Evolutionary conservation across 2,329 filamentous ascomycete species (phyloP).

Genomic region (Fusarium haematococcum): DNA sequence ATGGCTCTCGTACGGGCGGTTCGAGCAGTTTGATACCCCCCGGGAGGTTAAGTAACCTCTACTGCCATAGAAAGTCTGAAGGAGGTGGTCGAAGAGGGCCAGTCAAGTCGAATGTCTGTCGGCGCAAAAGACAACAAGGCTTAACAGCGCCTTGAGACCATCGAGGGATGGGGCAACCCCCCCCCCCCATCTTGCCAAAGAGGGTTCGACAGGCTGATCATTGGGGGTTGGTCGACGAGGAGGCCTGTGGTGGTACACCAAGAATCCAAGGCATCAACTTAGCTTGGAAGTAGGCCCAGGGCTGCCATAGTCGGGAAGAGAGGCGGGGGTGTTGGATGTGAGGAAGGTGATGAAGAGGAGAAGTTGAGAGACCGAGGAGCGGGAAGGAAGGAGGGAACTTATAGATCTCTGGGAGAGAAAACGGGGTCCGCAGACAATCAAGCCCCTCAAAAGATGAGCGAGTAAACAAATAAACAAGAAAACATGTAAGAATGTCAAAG

Average conservation of each 20-base stretch:
- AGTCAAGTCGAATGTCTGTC: neutral
- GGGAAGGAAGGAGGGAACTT: neutral
- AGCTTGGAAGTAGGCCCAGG: neutral
- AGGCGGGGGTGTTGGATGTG: neutral
- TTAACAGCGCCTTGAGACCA: neutral
- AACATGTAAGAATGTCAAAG: neutral
- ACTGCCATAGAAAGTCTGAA: too few species aligned
- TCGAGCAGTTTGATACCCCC: too few species aligned
- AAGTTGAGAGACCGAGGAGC: neutral
- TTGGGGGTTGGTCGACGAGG: neutral
- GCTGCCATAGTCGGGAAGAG: neutral
- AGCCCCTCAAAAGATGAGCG: neutral
- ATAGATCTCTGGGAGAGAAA: neutral
- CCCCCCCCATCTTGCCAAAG: neutral
- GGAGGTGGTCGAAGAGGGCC: too few species aligned
- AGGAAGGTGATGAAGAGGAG: neutral
- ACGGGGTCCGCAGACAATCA: neutral
- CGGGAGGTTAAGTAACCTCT: too few species aligned
- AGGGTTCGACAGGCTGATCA: neutral
- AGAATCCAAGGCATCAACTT: neutral
- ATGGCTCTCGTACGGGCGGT: too few species aligned
- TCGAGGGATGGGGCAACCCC: neutral
- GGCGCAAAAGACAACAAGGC: neutral
- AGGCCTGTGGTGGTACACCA: neutral
- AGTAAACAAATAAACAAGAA: neutral